Percentiles rank a stretch among this genome's conserved stretches.
Evolutionary conservation across 129 eudicot species (phyloP).

Genomic region (Silybum marianum): DNA sequence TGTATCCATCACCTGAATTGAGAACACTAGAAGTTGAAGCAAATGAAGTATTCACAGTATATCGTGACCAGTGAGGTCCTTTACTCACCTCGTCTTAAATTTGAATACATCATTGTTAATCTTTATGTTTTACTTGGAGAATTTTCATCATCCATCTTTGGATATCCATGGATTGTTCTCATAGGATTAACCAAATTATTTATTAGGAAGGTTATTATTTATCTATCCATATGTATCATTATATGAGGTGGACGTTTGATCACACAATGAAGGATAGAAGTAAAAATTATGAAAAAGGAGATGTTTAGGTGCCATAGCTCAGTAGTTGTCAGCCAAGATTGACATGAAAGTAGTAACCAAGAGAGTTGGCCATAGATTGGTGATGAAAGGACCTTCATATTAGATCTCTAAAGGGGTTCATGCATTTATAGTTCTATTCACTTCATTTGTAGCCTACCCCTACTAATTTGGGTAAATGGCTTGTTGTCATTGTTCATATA

Average conservation of each 20-base stretch:
- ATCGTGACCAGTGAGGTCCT: constrained; percentile 99
- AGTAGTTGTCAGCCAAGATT: no score
- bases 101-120: background rate
- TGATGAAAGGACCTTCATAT: background rate
- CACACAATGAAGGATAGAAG: background rate
- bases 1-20: constrained; percentile 72
- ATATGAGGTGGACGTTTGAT: no score
- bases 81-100: constrained; percentile 82
- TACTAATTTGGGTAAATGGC: background rate
- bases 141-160: background rate
- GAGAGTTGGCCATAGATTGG: no score
- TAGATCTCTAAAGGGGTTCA: background rate
- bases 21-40: constrained; percentile 97
- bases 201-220: background rate
- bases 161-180: background rate
- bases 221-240: background rate
- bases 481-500: background rate
- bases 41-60: constrained; percentile 83
- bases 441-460: background rate
- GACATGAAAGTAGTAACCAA: no score
- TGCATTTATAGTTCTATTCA: background rate
- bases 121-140: background rate
- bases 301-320: background rate
- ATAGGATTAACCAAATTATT: background rate
- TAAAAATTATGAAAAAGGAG: background rate